Percentiles rank a stretch among this genome's conserved stretches.
phyloP scores from a whole-genome alignment of 768 basidiomycete genomes.

The Russula earlei region DNA sequence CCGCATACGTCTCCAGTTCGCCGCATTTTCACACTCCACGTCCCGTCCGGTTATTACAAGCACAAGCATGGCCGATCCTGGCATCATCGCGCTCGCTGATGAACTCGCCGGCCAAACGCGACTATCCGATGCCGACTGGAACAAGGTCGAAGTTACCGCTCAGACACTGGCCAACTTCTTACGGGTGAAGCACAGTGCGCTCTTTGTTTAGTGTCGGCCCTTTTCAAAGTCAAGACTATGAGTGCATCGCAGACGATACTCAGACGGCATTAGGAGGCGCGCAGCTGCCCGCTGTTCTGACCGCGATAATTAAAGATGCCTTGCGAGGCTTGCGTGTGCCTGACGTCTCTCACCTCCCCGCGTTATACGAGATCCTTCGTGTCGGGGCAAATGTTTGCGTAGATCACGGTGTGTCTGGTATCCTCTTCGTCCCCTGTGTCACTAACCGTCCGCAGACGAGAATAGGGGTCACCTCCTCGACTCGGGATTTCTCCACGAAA shows the following conservation, averaged over 20 bases:
- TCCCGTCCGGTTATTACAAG: not conserved
- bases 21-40: not conserved
- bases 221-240: not conserved
- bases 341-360: constrained; percentile 36
- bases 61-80: constrained; percentile 11
- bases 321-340: constrained; percentile 42
- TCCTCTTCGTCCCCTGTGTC: not conserved
- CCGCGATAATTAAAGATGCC: constrained; percentile 48
- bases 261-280: constrained; percentile 62
- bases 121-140: constrained; percentile 16
- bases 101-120: constrained; percentile 12
- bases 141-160: constrained; percentile 8
- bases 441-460: constrained; percentile 40
- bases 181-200: constrained; percentile 13
- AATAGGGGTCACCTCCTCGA: constrained; percentile 67
- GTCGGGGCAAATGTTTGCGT: constrained; percentile 78
- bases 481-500: constrained; percentile 56
- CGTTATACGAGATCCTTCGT: constrained; percentile 60
- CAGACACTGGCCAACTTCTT: constrained; percentile 16
- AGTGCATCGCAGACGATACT: constrained; percentile 44
- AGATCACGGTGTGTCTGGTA: constrained; percentile 54
- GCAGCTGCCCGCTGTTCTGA: constrained; percentile 54
- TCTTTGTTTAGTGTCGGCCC: not conserved
- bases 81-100: constrained; percentile 8
- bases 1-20: not conserved